These are phyloP conservation scores for Aspergillus versicolor DNA, from an alignment of 2,329 filamentous ascomycete species.

Conservation along the genomic window DNA sequence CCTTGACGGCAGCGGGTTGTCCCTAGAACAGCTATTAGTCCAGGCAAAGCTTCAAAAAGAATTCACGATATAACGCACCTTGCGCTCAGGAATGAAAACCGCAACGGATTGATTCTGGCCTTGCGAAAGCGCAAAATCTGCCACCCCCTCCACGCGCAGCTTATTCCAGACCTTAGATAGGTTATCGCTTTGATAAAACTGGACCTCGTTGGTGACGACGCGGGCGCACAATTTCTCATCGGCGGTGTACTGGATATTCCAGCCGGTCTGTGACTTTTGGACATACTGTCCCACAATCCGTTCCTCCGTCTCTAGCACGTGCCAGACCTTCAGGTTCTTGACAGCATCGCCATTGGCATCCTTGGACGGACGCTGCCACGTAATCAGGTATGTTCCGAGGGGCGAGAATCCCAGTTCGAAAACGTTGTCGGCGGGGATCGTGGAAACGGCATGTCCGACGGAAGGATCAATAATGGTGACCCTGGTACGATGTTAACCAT, in stretches of 20 bases:
- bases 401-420: conserved; percentile 96
- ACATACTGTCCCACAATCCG: conserved; percentile 82
- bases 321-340: conserved; percentile 98
- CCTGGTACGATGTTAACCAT: conserved; percentile 40
- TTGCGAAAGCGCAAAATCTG: conserved; percentile 85
- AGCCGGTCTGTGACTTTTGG: conserved; percentile 91
- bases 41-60: background rate
- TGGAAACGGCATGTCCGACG: conserved; percentile 70
- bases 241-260: conserved; percentile 94
- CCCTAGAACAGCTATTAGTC: conserved; percentile 56
- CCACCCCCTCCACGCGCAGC: conserved; percentile 84
- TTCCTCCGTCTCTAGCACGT: conserved; percentile 73
- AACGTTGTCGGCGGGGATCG: conserved; percentile 76
- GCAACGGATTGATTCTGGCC: conserved; percentile 89
- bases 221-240: conserved; percentile 94
- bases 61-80: conserved; percentile 57
- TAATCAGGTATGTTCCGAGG: conserved; percentile 86
- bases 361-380: conserved; percentile 91
- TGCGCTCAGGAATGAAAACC: conserved; percentile 92
- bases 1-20: conserved; percentile 88
- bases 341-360: conserved; percentile 89
- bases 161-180: conserved; percentile 91
- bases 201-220: conserved; percentile 92
- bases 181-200: conserved; percentile 90
- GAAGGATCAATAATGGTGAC: conserved; percentile 84